Base-by-base conservation (phyloP, 2,329 filamentous ascomycete genomes). In the Trichoderma breve region DNA sequence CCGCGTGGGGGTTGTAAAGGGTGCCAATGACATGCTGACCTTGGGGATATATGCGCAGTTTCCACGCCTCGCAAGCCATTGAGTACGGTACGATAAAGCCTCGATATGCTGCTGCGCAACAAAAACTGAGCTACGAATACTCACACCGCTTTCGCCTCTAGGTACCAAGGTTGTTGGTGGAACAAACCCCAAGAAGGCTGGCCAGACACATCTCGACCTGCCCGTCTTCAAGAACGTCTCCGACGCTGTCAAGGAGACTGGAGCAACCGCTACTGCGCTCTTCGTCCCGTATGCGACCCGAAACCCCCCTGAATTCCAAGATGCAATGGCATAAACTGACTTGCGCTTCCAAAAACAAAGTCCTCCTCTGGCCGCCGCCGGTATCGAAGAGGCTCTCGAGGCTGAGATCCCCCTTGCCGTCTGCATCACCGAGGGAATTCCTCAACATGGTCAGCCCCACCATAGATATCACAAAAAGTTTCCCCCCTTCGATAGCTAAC, bases 171-270 rank as follows among this genome's bases (percentile, higher is more conserved):
- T 99, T 77, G 94, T 99, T 77, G 96, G 96, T 83, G 96, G 96
- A 81, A 98, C 95, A 81, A 98, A 98, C 87, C 96, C 96, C 82
- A 98, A 97, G 89, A 99, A 99, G 88, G 96, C 96, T 76, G 96
- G 96, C 80, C 85, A 89, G 79, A 91, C 90, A 81, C 96, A 99
- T 84, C 90, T 99, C 74, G 94, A 91, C 81, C 92, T 92, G 77
- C 96, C 96, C 73, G 96, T 99, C 80, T 99, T 98, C 85, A 93
- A 90, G 79, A 95, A 89, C 78, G 96, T 99, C 77, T 85, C 86
- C 77, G 94, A 99, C 70, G 96, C 93, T 75, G 90, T 97, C 76
- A 96, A 95, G 88, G 86, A 94, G 84, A 97, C 94, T 66, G 93
- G 94, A 80, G 95, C 96, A 75, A 95, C 89, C 76, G 95, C 96